Percentiles rank a stretch among this genome's conserved stretches.
These are phyloP conservation scores for Myxozyma monticola DNA, from an alignment of 805 yeast species.

Conservation along the genomic window DNA sequence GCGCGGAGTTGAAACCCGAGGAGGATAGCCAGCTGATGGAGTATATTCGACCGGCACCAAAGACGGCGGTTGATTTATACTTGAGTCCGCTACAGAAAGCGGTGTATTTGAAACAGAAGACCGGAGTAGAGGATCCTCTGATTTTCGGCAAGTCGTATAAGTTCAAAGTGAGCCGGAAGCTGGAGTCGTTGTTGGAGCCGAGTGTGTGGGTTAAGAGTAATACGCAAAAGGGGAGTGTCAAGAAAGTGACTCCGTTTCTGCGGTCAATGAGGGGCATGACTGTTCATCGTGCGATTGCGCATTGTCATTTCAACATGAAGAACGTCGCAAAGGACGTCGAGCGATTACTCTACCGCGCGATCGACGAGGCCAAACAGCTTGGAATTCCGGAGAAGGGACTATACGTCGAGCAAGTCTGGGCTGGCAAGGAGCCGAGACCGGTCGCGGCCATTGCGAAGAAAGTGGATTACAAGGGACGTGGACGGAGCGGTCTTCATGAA, in stretches of 20 bases:
- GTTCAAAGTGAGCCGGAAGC: slow-evolving; percentile 59
- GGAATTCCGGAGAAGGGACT: slow-evolving; percentile 61
- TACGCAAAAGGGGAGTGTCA: slow-evolving; percentile 83
- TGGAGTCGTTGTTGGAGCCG: slow-evolving; percentile 81
- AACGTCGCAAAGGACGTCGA: slow-evolving; percentile 77
- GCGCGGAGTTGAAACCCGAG: slow-evolving; percentile 13
- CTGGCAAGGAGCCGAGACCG: slow-evolving; percentile 64
- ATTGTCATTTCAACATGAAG: slow-evolving; percentile 83
- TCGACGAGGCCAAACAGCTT: slow-evolving; percentile 63
- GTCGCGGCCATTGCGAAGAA: slow-evolving; percentile 64
- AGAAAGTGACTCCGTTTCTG: slow-evolving; percentile 78
- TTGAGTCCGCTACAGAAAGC: slow-evolving; percentile 24
- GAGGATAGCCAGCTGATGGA: slow-evolving; percentile 21
- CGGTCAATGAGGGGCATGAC: slow-evolving; percentile 72
- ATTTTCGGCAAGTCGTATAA: slow-evolving; percentile 50
- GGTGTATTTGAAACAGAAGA: slow-evolving; percentile 20
- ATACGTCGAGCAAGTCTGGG: slow-evolving; percentile 82
- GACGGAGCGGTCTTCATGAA: slow-evolving; percentile 75
- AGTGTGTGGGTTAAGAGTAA: slow-evolving; percentile 77
- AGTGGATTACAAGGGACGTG: slow-evolving; percentile 84
- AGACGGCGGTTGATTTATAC: slow-evolving; percentile 14
- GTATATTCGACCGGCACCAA: slow-evolving; percentile 20
- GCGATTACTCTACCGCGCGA: slow-evolving; percentile 68
- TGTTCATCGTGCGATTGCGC: slow-evolving; percentile 80
- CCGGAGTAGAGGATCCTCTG: slow-evolving; percentile 19